Evolutionary conservation across 352 stramenopile species (phyloP).

Genomic region (Phytophthora sojae): DNA sequence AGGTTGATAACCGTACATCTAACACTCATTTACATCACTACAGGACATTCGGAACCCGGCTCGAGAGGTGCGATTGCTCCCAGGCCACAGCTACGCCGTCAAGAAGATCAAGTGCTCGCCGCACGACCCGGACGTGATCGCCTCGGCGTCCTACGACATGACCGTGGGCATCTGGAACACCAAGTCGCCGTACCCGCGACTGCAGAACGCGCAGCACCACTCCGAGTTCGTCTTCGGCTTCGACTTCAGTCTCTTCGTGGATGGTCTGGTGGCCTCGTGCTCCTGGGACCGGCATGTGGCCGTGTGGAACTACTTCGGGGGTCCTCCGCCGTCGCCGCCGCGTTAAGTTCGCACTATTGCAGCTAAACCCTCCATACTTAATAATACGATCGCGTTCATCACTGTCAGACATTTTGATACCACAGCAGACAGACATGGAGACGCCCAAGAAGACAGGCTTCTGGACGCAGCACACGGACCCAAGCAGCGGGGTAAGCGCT

Average conservation of each 20-base stretch:
- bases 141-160: slow-evolving; percentile 92
- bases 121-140: slow-evolving; percentile 82
- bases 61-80: slow-evolving; percentile 70
- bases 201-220: slow-evolving; percentile 83
- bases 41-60: slow-evolving; percentile 84
- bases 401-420: background rate
- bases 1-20: background rate
- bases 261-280: slow-evolving; percentile 78
- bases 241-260: slow-evolving; percentile 86
- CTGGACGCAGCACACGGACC: slow-evolving; percentile 79
- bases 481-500: slow-evolving; percentile 54
- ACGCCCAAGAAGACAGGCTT: slow-evolving; percentile 62
- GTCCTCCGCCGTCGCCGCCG: slow-evolving; percentile 48
- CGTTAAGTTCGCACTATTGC: slow-evolving; percentile 33
- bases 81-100: slow-evolving; percentile 86
- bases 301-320: slow-evolving; percentile 86
- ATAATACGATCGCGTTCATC: slow-evolving; percentile 2
- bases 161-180: slow-evolving; percentile 90
- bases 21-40: slow-evolving; percentile 1
- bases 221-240: slow-evolving; percentile 90
- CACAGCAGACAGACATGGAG: slow-evolving; percentile 34
- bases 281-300: slow-evolving; percentile 83
- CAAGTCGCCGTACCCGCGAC: slow-evolving; percentile 74
- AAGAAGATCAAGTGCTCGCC: slow-evolving; percentile 88
- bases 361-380: background rate